Base-by-base conservation (phyloP, 2,329 filamentous ascomycete species). In the Anisogramma anomala region DNA sequence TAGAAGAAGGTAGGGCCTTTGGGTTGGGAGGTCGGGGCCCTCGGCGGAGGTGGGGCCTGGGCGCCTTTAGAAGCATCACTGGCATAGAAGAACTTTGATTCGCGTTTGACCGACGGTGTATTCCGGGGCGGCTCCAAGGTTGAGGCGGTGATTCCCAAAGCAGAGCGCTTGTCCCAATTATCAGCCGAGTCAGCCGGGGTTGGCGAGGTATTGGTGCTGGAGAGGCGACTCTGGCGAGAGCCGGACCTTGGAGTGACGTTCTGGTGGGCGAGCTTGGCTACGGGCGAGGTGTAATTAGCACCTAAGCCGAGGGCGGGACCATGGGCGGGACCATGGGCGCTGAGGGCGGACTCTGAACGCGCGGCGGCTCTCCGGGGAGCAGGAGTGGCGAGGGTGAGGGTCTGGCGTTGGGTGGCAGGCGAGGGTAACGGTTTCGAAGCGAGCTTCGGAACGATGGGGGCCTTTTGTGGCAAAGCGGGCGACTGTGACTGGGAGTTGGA, bases 41-140 rank as follows among this genome's bases (percentile, higher is more conserved):
- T 73, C 28, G 62, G 64, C 23, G 62, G 62, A 20, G 63, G 54
- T 37, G 55, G 52, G 38, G 53, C 58, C 43, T 58, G 55, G 38
- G 54, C 49, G 17, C 66, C 61, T 51, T 74, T 79, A 28, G 49
- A 51, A 17, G 73, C 82, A 51, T 94, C 85, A 57, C 79, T 85
- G 20, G 88, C 91, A 58, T 93, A 88, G 59, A 98, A 95, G 70
- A 96, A 96, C 64, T 86, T 89, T 39, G 80, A 63, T 38, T 74
- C 71, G 15, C 55, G 51, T 46, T 58, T 52, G 27, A 58, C 56
- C 27, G 58, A 54, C 47, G 49, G 49, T 38, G 45, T 52, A 38
- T 15, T 56, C 52, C 39, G 55, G 47, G 38, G 60, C 27, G 49
- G 49, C 1, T 60, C 54, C 11, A 53, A 42, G n/a, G 52, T 52